phyloP scores from a whole-genome alignment of 768 basidiomycete genomes.

The Termitomyces sp. region DNA sequence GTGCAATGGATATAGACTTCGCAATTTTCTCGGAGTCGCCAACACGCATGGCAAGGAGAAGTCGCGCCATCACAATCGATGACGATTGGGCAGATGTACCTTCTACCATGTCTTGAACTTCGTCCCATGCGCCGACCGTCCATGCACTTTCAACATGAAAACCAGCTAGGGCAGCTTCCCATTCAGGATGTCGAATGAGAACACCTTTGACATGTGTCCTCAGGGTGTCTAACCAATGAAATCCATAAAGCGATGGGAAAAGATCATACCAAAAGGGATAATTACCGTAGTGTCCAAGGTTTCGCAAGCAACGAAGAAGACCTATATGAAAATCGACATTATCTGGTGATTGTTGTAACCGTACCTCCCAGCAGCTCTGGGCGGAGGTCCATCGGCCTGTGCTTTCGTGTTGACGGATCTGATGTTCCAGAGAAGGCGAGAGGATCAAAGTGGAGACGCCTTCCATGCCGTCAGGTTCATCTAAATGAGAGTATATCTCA shows the following conservation, averaged over 20 bases:
- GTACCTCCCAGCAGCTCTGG: slow-evolving; percentile 98
- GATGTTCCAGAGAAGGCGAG: slow-evolving; percentile 87
- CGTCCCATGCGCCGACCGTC: slow-evolving; percentile 93
- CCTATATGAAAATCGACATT: slow-evolving; percentile 88
- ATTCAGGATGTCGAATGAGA: slow-evolving; percentile 76
- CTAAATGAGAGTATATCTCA: slow-evolving; percentile 91
- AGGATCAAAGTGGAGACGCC: slow-evolving; percentile 87
- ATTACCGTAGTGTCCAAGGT: slow-evolving; percentile 94
- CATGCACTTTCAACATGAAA: slow-evolving; percentile 93
- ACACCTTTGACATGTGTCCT: slow-evolving; percentile 93
- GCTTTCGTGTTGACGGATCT: slow-evolving; percentile 96
- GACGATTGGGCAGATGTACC: slow-evolving; percentile 46
- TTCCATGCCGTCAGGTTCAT: slow-evolving; percentile 99
- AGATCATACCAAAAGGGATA: not conserved
- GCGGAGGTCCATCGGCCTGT: slow-evolving; percentile 97
- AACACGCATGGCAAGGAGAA: slow-evolving; percentile 73
- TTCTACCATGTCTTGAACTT: slow-evolving; percentile 60
- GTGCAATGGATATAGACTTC: slow-evolving; percentile 55
- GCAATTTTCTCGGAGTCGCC: slow-evolving; percentile 41
- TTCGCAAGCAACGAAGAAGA: slow-evolving; percentile 83
- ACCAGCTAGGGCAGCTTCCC: slow-evolving; percentile 70
- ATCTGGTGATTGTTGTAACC: slow-evolving; percentile 84
- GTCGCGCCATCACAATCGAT: slow-evolving; percentile 68
- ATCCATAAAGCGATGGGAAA: not conserved
- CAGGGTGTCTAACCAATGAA: slow-evolving; percentile 66